Evolutionary conservation across 306 rosid genomes (phyloP).

Genomic region (Potentilla sterilis): DNA sequence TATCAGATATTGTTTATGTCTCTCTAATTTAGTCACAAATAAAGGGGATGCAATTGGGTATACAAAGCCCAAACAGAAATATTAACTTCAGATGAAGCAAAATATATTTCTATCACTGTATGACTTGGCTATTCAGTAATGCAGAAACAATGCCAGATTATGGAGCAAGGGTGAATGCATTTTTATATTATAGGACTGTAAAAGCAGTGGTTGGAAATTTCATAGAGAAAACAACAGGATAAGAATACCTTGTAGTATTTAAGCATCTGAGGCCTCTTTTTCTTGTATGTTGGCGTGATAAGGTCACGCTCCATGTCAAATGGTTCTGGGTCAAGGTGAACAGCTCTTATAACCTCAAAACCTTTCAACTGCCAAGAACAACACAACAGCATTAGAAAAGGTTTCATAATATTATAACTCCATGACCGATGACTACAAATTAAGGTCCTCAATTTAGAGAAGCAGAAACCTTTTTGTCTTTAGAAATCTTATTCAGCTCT

Average conservation of each 20-base stretch:
- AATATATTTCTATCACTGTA: neutral
- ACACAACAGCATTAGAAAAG: slow-evolving; percentile 16
- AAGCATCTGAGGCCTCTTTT: slow-evolving; percentile 87
- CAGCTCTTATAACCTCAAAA: slow-evolving; percentile 68
- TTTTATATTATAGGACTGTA: neutral
- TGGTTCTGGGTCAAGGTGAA: slow-evolving; percentile 81
- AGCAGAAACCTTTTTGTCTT: slow-evolving; percentile 75
- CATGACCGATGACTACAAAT: neutral
- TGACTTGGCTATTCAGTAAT: neutral
- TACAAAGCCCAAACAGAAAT: neutral
- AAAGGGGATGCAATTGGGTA: neutral
- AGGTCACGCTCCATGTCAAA: slow-evolving; percentile 97
- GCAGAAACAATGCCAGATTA: neutral
- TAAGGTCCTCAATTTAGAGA: slow-evolving; percentile 5
- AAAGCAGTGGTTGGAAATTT: neutral
- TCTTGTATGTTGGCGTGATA: slow-evolving; percentile 88
- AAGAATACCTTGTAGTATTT: slow-evolving; percentile 76
- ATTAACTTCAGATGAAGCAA: neutral
- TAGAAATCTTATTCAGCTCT: slow-evolving; percentile 65
- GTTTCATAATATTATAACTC: slow-evolving; percentile 10
- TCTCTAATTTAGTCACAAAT: neutral
- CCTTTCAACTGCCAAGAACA: slow-evolving; percentile 79
- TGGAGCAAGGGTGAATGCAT: neutral
- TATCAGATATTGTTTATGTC: neutral
- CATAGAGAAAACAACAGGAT: slow-evolving; percentile 1